Conservation (phyloP, 768 basidiomycete species). For the Amanita thiersii region DNA sequence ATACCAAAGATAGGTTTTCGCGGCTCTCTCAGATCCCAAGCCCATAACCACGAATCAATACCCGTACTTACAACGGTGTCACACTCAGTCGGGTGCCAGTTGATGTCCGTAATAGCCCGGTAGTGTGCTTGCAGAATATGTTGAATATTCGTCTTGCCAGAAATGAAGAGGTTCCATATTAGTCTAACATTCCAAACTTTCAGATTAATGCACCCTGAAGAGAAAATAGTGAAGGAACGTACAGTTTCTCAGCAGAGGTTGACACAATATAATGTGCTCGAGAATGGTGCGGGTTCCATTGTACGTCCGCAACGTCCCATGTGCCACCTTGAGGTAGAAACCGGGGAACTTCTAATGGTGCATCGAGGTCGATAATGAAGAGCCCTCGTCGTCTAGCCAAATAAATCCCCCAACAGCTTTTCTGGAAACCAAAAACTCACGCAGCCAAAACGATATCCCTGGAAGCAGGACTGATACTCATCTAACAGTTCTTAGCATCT, state of each 20-base stretch:
- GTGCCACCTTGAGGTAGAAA: slow-evolving; percentile 95
- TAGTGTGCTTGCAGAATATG: slow-evolving; percentile 85
- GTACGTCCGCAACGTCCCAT: slow-evolving; percentile 92
- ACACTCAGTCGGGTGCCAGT: slow-evolving; percentile 87
- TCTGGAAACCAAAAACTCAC: slow-evolving; percentile 31
- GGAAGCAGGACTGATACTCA: slow-evolving; percentile 86
- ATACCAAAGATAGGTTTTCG: slow-evolving; percentile 72
- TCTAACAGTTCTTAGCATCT: slow-evolving; percentile 33
- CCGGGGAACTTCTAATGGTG: slow-evolving; percentile 79
- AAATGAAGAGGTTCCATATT: slow-evolving; percentile 86
- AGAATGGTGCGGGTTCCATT: slow-evolving; percentile 82
- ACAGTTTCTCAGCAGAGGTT: slow-evolving; percentile 87
- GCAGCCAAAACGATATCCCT: slow-evolving; percentile 88
- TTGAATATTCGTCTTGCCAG: slow-evolving; percentile 73
- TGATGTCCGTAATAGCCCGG: slow-evolving; percentile 95
- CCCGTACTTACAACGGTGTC: slow-evolving; percentile 84
- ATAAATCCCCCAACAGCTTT: not conserved
- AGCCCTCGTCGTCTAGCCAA: slow-evolving; percentile 67
- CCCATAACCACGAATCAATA: slow-evolving; percentile 91
- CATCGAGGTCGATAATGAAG: slow-evolving; percentile 90
- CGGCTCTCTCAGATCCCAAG: slow-evolving; percentile 79
- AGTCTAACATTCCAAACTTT: slow-evolving; percentile 38
- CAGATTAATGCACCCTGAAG: slow-evolving; percentile 1
- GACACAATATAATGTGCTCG: slow-evolving; percentile 79
- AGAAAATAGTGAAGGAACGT: slow-evolving; percentile 16